These are phyloP conservation scores for Clitocybe nebularis DNA, from an alignment of 1,284 basidiomycete species.

Conservation along the genomic window DNA sequence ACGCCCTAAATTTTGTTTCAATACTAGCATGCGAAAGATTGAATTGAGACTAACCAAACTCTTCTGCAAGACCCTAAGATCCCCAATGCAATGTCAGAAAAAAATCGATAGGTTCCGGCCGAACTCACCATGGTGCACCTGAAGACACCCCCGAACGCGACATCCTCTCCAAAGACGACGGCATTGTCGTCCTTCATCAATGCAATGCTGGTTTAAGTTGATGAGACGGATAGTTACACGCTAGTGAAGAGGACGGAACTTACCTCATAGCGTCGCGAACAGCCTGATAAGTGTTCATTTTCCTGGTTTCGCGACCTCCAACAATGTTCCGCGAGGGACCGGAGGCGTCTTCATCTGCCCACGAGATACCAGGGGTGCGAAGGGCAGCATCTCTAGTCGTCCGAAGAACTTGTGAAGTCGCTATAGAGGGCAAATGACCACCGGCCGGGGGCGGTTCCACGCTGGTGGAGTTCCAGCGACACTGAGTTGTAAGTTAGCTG, in stretches of 20 bases:
- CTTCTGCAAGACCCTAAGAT: slow-evolving; percentile 81
- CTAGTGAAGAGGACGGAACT: slow-evolving; percentile 9
- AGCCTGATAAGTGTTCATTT: slow-evolving; percentile 90
- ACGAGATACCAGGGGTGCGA: slow-evolving; percentile 67
- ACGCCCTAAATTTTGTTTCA: slow-evolving; percentile 47
- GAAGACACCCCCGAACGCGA: slow-evolving; percentile 93
- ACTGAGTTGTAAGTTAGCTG: slow-evolving; percentile 13
- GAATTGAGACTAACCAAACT: slow-evolving; percentile 63
- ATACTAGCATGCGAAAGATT: slow-evolving; percentile 2
- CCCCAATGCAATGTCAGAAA: background rate
- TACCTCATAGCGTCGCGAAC: slow-evolving; percentile 86
- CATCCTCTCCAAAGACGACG: slow-evolving; percentile 91
- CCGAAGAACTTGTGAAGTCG: slow-evolving; percentile 59
- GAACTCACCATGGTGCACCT: slow-evolving; percentile 73
- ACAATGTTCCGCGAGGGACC: slow-evolving; percentile 44
- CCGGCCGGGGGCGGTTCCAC: slow-evolving; percentile 66
- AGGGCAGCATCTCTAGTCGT: slow-evolving; percentile 66
- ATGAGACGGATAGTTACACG: background rate
- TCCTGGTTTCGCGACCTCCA: slow-evolving; percentile 79
- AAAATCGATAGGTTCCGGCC: slow-evolving; percentile 10
- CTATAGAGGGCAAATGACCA: slow-evolving; percentile 67
- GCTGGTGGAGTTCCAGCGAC: slow-evolving; percentile 46
- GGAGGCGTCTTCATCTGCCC: slow-evolving; percentile 58
- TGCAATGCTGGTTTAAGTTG: slow-evolving; percentile 53
- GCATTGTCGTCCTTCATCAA: slow-evolving; percentile 83